phyloP scores from a whole-genome alignment of 2,329 filamentous ascomycete genomes.

The Leptodontidium sp. region DNA sequence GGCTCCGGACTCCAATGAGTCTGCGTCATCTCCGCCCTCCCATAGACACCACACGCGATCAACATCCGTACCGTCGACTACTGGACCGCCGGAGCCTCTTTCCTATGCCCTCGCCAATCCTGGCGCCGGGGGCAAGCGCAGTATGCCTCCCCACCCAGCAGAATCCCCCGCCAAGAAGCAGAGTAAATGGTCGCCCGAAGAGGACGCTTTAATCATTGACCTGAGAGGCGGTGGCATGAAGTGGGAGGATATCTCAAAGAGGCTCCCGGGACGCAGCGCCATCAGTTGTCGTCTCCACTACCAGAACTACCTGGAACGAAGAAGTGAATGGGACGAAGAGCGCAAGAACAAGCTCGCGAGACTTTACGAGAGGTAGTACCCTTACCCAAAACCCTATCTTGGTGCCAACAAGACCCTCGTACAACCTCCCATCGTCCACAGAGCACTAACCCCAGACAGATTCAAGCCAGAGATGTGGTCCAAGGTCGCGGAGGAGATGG shows the following conservation, averaged over 20 bases:
- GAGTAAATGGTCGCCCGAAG: constrained; percentile 94
- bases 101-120: constrained; percentile 39
- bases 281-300: constrained; percentile 96
- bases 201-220: constrained; percentile 93
- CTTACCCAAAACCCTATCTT: constrained; percentile 10
- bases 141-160: constrained; percentile 61
- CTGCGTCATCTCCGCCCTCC: constrained; percentile 56
- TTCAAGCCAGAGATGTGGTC: constrained; percentile 99
- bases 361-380: constrained; percentile 87
- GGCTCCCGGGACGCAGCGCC: constrained; percentile 86
- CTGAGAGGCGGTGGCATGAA: constrained; percentile 93
- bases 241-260: constrained; percentile 97
- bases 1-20: constrained; percentile 76
- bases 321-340: constrained; percentile 96
- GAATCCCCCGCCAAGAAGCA: constrained; percentile 88
- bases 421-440: constrained; percentile 5
- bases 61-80: constrained; percentile 41
- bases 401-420: neutral
- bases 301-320: constrained; percentile 94
- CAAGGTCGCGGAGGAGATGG: constrained; percentile 94
- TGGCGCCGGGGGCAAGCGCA: constrained; percentile 54
- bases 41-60: constrained; percentile 48
- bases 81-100: constrained; percentile 37
- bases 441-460: constrained; percentile 56
- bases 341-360: constrained; percentile 96